Evolutionary conservation across 139 green algal species (phyloP), one percentile per base, ranked within the genome.

Genomic region (Axilococcus clingmanii): DNA sequence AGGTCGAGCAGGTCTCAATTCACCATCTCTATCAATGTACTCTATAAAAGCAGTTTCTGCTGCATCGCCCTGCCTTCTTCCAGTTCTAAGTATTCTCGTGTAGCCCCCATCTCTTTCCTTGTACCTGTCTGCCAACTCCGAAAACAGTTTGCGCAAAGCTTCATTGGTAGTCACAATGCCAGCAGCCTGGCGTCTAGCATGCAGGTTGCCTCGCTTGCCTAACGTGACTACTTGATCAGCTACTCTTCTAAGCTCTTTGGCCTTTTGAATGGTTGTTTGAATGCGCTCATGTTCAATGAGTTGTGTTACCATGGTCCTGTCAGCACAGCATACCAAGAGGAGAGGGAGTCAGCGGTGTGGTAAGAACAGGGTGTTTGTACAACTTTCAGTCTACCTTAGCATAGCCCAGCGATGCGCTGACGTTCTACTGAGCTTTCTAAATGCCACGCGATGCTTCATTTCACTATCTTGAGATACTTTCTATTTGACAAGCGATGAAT

Each of bases 251-350:
- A 95, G 70, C 45, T 85, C 79, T 40, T 90, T 89, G 4, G 87
- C 87, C 33, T 87, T 89, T 2, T 76, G 50, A 25, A 95, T 42
- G 0, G 89, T 97, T 2, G 89, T 97, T 32, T 94, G 66, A 34
- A 97, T 94, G 5, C 89, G 64, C 66, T 95, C 88, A 54, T 97
- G 84, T 44, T 85, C 40, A 2, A 97, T 69, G 40, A 97, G 66
- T 68, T 97, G 90, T 1, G 86, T 84, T 20, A 93, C 88, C 82
- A 96, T n/a, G n/a, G n/a, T n/a, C n/a, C n/a, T n/a, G n/a, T n/a
- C n/a, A n/a, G n/a, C n/a, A n/a, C n/a, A n/a, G n/a, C n/a, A n/a
- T n/a, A n/a, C n/a, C n/a, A n/a, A n/a, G n/a, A n/a, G n/a, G n/a
- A n/a, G 88, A 93, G 71, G 36, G 50, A 20, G 23, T 22, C 32